Base-by-base conservation (phyloP, 192 early-diverging fungal species). In the Rhizophlyctis rosea region DNA sequence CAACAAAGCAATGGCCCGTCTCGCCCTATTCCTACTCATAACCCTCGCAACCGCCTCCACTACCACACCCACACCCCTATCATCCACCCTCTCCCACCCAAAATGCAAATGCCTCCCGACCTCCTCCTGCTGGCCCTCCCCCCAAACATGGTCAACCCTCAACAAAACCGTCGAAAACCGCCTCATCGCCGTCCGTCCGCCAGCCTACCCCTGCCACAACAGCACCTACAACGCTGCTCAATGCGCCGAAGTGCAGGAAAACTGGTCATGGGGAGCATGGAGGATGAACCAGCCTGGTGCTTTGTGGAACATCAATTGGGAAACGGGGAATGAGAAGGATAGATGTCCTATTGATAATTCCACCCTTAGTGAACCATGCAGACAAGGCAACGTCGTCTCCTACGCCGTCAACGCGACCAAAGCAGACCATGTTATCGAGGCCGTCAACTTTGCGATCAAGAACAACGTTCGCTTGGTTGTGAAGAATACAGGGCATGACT, bases 401-500 rank as follows among this genome's bases (percentile, higher is more conserved):
- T 60, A 60, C 59, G 59, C 59, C 4, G 59, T 60, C 39, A 60
- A 60, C 44, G 59, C 34, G 25, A 9, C 25, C 7, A 13, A 4
- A 4, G 44, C 59, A 4, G 25, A 3, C 47, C 21, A 60, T 27
- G 44, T 60, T 24, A 13, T 18, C n/a, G 29, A 18, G 5, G 18
- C 59, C 18, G 29, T 60, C 47, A 4, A 49, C n/a, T 60, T 52
- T 50, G 59, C 59, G 5, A 18, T 5, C 47, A 44, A 49, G 18
- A 34, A 81, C 35, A 66, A 75, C 18, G 53, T 81, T 34, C 64
- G 72, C 4, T 63, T 81, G 9, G 78, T 65, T 33, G 65, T 81
- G 32, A 79, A 77, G 52, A 72, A 71, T 31, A 76, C 80, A 5
- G 80, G 80, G 0, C 78, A 81, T 48, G 80, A 81, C 35, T 75